phyloP scores from a whole-genome alignment of 768 basidiomycete genomes.

The Trametes coccinea region DNA sequence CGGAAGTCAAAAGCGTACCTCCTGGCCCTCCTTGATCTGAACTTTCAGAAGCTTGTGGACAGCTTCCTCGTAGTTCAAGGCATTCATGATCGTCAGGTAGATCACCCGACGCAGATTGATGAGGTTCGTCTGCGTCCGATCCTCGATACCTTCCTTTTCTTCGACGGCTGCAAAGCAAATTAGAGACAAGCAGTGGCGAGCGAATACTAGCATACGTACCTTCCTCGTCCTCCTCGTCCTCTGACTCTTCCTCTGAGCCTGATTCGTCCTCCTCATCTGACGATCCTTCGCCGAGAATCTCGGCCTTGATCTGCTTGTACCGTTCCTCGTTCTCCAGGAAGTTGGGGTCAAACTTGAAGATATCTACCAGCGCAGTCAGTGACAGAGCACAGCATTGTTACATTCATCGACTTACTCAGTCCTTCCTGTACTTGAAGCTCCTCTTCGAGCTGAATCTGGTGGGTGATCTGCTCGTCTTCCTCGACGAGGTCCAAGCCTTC shows the following conservation, averaged over 20 bases:
- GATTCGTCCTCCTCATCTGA: slow-evolving; percentile 72
- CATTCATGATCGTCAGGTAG: slow-evolving; percentile 99
- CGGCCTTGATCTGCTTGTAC: slow-evolving; percentile 86
- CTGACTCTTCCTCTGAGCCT: slow-evolving; percentile 45
- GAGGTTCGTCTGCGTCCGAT: slow-evolving; percentile 92
- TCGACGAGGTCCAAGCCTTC: slow-evolving; percentile 97
- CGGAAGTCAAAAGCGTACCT: slow-evolving; percentile 52
- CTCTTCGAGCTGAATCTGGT: slow-evolving; percentile 89
- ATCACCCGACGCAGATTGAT: slow-evolving; percentile 93
- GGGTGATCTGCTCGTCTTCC: slow-evolving; percentile 95
- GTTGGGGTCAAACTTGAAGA: slow-evolving; percentile 93
- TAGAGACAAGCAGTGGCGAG: neutral
- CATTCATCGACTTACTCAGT: slow-evolving; percentile 64
- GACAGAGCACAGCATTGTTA: neutral
- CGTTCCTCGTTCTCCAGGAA: slow-evolving; percentile 91
- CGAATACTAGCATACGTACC: slow-evolving; percentile 35
- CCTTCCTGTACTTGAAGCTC: slow-evolving; percentile 94
- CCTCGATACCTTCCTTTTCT: slow-evolving; percentile 88
- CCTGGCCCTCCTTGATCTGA: slow-evolving; percentile 87
- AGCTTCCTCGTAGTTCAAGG: slow-evolving; percentile 96
- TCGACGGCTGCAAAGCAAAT: slow-evolving; percentile 51
- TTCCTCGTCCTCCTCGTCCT: slow-evolving; percentile 58
- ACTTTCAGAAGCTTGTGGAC: slow-evolving; percentile 97
- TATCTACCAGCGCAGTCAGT: slow-evolving; percentile 49
- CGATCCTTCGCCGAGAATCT: slow-evolving; percentile 90